These are phyloP conservation scores for Rhizopogon salebrosus DNA, from an alignment of 768 basidiomycete species.

Conservation along the genomic window DNA sequence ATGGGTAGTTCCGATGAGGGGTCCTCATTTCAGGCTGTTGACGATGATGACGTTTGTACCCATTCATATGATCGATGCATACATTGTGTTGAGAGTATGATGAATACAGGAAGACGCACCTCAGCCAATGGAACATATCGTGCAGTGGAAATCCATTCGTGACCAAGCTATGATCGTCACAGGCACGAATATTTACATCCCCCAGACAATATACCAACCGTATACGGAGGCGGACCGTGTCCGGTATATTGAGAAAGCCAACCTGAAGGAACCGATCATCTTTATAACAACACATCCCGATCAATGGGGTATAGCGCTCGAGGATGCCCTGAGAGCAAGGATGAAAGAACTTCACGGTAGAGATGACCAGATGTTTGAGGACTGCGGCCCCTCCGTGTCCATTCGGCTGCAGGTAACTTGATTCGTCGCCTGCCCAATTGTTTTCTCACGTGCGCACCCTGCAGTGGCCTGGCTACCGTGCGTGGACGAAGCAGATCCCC, in stretches of 20 bases:
- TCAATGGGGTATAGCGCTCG: conserved; percentile 57
- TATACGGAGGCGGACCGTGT: conserved; percentile 73
- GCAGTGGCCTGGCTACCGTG: conserved; percentile 77
- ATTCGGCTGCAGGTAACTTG: conserved; percentile 64
- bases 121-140: conserved; percentile 20
- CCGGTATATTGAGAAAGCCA: conserved; percentile 70
- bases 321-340: conserved; percentile 58
- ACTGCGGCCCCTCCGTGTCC: conserved; percentile 75
- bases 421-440: background rate
- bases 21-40: background rate
- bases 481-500: conserved; percentile 79
- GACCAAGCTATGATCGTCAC: conserved; percentile 15
- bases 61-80: background rate
- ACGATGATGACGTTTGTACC: background rate
- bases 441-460: background rate
- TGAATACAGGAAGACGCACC: conserved; percentile 17
- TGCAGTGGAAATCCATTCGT: conserved; percentile 19
- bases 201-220: conserved; percentile 69
- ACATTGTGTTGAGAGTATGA: background rate
- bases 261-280: conserved; percentile 58
- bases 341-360: conserved; percentile 50
- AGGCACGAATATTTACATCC: conserved; percentile 48
- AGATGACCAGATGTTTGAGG: conserved; percentile 63
- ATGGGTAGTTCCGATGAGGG: background rate
- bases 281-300: conserved; percentile 50